Percentiles rank a stretch among this genome's conserved stretches.
Evolutionary conservation across 805 yeast species (phyloP).

Genomic region (Lipomyces sp.): DNA sequence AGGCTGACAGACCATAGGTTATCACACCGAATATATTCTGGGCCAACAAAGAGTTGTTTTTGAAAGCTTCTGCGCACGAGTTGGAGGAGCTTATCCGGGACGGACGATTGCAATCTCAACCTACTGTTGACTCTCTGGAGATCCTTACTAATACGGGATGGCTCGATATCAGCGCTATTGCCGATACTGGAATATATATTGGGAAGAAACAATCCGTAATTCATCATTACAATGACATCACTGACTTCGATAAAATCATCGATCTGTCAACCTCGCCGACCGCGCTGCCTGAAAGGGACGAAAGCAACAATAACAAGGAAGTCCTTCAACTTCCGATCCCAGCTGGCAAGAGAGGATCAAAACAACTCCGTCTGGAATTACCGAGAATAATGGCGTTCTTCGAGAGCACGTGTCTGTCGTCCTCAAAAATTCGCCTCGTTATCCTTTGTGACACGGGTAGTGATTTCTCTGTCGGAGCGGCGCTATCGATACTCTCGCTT

Average conservation of each 20-base stretch:
- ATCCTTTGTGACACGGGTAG: slow-evolving; percentile 67
- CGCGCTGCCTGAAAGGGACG: slow-evolving; percentile 8
- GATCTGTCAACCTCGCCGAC: slow-evolving; percentile 33
- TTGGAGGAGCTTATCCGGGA: slow-evolving; percentile 38
- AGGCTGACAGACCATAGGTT: slow-evolving; percentile 33
- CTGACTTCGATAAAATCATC: slow-evolving; percentile 27
- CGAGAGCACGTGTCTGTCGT: slow-evolving; percentile 19
- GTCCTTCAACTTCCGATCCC: slow-evolving; percentile 37
- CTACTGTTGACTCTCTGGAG: slow-evolving; percentile 32
- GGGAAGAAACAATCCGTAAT: slow-evolving; percentile 13
- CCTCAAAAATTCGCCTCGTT: slow-evolving; percentile 43
- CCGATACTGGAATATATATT: slow-evolving; percentile 28
- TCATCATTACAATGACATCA: neutral
- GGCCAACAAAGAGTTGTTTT: slow-evolving; percentile 49
- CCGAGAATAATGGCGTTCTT: slow-evolving; percentile 50
- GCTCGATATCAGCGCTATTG: slow-evolving; percentile 23
- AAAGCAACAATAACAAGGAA: neutral
- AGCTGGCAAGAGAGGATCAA: slow-evolving; percentile 66
- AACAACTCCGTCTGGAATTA: slow-evolving; percentile 56
- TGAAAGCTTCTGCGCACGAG: slow-evolving; percentile 22
- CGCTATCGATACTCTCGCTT: slow-evolving; percentile 57
- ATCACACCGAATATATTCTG: slow-evolving; percentile 64
- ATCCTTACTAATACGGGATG: slow-evolving; percentile 31
- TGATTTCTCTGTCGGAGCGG: slow-evolving; percentile 69
- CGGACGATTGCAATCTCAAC: slow-evolving; percentile 40